These are phyloP conservation scores for Syncephalis fuscata DNA, from an alignment of 371 early-diverging fungal genomes.

Conservation along the genomic window DNA sequence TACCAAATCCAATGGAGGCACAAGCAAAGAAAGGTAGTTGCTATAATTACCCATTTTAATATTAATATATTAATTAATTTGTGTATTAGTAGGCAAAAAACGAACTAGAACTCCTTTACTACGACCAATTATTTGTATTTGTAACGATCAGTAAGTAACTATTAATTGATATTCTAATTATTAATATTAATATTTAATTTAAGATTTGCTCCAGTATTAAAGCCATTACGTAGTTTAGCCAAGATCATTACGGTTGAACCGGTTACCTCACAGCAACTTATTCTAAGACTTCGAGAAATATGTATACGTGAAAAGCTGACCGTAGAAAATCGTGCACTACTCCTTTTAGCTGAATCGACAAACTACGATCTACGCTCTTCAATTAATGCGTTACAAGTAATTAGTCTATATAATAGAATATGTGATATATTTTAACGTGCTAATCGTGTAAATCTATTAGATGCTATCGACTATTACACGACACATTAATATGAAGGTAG, in stretches of 20 bases:
- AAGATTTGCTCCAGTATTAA: constrained; percentile 75
- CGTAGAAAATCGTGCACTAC: constrained; percentile 57
- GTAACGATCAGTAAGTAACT: constrained; percentile 75
- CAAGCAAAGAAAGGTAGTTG: no score
- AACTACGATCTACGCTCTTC: constrained; percentile 79
- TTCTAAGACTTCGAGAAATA: constrained; percentile 59
- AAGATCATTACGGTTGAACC: constrained; percentile 46
- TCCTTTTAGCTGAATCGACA: constrained; percentile 50
- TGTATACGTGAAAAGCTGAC: constrained; percentile 61
- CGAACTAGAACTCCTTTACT: constrained; percentile 16
- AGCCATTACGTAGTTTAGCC: constrained; percentile 65
- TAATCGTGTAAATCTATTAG: neutral
- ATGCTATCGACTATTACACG: neutral
- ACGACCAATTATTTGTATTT: constrained; percentile 95
- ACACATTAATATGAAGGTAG: neutral
- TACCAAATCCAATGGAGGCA: neutral
- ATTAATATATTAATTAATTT: no score
- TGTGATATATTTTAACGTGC: constrained; percentile 68
- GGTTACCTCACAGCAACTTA: constrained; percentile 45
- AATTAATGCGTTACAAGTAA: constrained; percentile 77
- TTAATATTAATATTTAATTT: neutral
- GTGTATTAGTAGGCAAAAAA: neutral
- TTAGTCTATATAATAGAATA: constrained; percentile 32
- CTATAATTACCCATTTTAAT: no score
- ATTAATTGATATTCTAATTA: neutral